A percentile compares a stretch with the other conserved stretches of the same genome.
These are phyloP conservation scores for Reticulascus tulasneorum DNA, from an alignment of 2,329 filamentous ascomycete genomes.

Conservation along the genomic window DNA sequence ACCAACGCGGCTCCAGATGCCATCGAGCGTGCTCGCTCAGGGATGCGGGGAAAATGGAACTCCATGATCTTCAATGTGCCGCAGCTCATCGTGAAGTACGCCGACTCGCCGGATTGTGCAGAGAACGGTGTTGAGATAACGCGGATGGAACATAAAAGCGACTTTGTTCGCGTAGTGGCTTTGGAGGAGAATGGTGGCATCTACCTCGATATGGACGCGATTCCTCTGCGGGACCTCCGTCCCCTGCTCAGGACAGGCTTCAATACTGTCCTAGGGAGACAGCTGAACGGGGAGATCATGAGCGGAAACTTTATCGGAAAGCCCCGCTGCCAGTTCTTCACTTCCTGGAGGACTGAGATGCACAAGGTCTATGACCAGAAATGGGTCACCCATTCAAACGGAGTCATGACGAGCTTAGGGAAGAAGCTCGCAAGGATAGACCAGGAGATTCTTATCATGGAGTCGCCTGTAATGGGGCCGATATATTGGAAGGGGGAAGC, in stretches of 20 bases:
- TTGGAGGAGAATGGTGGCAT: constrained; percentile 17
- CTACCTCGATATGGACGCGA: constrained; percentile 18
- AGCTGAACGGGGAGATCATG: constrained; percentile 1
- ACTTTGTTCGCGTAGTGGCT: constrained; percentile 19
- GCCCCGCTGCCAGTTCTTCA: not conserved
- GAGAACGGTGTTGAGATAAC: constrained; percentile 12
- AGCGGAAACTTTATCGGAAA: not conserved
- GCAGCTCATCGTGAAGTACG: constrained; percentile 12
- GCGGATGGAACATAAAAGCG: constrained; percentile 17
- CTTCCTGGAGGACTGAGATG: constrained; percentile 2
- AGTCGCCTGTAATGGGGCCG: constrained; percentile 19
- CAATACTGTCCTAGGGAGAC: not conserved
- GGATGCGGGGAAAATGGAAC: constrained; percentile 18
- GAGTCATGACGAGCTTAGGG: not conserved
- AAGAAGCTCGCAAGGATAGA: not conserved
- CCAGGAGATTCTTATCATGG: constrained; percentile 18
- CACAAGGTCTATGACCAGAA: not conserved
- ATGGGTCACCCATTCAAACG: constrained; percentile 4
- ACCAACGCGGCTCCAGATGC: constrained; percentile 18
- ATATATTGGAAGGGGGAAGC: constrained; percentile 14
- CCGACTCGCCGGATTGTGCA: constrained; percentile 7
- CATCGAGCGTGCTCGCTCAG: constrained; percentile 10
- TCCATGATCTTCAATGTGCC: constrained; percentile 17
- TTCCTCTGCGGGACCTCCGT: not conserved
- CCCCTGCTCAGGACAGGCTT: constrained; percentile 1